Percentiles rank a stretch among this genome's conserved stretches.
These are phyloP conservation scores for Eimeria praecox DNA, from an alignment of 169 alveolate species.

Conservation along the genomic window DNA sequence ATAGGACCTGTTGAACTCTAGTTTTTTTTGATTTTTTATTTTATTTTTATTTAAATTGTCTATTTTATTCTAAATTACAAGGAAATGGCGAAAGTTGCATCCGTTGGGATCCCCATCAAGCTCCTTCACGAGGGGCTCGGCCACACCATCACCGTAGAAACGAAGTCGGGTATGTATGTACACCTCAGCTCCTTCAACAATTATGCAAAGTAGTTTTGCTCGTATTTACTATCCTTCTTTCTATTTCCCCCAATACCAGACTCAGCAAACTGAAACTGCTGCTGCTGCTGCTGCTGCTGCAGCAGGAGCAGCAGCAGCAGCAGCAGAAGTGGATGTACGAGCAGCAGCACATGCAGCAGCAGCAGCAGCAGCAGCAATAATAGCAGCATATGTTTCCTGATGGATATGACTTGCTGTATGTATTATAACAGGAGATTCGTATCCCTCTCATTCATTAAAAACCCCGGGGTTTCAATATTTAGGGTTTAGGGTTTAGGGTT, in stretches of 20 bases:
- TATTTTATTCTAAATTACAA: neutral
- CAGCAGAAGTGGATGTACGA: neutral
- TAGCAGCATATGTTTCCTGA: neutral
- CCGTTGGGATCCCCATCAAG: conserved; percentile 98
- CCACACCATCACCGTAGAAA: conserved; percentile 98
- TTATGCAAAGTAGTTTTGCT: neutral
- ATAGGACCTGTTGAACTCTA: neutral
- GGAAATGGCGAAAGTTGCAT: conserved; percentile 86
- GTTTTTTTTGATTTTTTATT: neutral
- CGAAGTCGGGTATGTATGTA: conserved; percentile 95
- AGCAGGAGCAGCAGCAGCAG: neutral
- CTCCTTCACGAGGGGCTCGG: conserved; percentile 99
- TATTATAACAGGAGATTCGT: too few relatives aligned
- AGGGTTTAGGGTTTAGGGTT: conserved; percentile 19
- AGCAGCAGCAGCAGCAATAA: neutral
- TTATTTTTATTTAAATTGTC: neutral
- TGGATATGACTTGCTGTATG: neutral
- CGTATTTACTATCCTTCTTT: too few relatives aligned
- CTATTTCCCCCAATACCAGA: too few relatives aligned
- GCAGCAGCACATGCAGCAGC: neutral
- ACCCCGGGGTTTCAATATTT: too few relatives aligned
- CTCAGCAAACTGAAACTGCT: neutral
- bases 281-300: neutral
- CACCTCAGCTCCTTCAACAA: conserved; percentile 35
- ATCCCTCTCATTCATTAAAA: too few relatives aligned